These are phyloP conservation scores for Globisporangium solare DNA, from an alignment of 352 stramenopile species.

Conservation along the genomic window DNA sequence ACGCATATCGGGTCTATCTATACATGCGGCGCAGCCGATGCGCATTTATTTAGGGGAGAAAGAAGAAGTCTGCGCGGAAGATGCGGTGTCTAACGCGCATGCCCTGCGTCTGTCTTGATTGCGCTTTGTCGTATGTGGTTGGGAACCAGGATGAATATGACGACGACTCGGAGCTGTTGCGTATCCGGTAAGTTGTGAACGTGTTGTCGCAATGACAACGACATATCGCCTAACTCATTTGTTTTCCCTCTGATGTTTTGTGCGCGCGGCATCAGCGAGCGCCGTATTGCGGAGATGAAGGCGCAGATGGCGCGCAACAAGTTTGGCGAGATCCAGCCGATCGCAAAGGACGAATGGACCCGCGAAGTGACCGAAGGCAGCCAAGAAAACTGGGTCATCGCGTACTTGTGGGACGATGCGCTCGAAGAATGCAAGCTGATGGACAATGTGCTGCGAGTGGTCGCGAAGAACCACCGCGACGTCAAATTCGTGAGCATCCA, in stretches of 20 bases:
- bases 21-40: too few species aligned
- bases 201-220: too few species aligned
- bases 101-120: too few species aligned
- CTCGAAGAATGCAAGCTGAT: constrained; percentile 90
- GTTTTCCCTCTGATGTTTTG: too few species aligned
- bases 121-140: background rate
- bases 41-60: too few species aligned
- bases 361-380: constrained; percentile 89
- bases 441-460: constrained; percentile 78
- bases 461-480: constrained; percentile 84
- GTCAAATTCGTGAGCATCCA: constrained; percentile 94
- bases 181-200: constrained; percentile 40
- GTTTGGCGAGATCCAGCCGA: constrained; percentile 88
- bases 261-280: constrained; percentile 32
- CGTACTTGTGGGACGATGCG: constrained; percentile 86
- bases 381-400: constrained; percentile 85
- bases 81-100: too few species aligned
- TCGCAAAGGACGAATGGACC: constrained; percentile 92
- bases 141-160: constrained; percentile 74
- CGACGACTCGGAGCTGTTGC: constrained; percentile 67
- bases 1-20: constrained; percentile 1
- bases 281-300: constrained; percentile 87
- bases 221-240: too few species aligned
- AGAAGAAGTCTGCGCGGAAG: too few species aligned
- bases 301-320: constrained; percentile 73